phyloP scores from a whole-genome alignment of 2,329 filamentous ascomycete genomes.

The Plectosphaerella cucumerina region DNA sequence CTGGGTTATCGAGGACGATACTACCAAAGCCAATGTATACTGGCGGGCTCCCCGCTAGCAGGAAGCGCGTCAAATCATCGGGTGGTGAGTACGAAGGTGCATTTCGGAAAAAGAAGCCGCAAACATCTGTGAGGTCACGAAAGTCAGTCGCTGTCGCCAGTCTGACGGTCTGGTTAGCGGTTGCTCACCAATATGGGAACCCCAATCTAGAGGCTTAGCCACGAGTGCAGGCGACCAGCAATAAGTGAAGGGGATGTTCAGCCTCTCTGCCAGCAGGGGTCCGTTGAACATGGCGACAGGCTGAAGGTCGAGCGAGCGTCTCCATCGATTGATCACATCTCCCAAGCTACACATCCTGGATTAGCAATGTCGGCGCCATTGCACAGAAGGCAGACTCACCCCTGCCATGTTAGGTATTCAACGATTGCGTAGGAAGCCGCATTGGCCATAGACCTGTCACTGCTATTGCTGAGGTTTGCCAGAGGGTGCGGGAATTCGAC shows the following conservation, averaged over 20 bases:
- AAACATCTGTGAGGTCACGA: slow-evolving; percentile 23
- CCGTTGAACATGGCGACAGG: slow-evolving; percentile 66
- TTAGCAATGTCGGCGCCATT: neutral
- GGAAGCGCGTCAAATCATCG: slow-evolving; percentile 33
- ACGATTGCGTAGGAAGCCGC: slow-evolving; percentile 69
- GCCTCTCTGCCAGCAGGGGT: slow-evolving; percentile 60
- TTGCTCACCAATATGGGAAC: slow-evolving; percentile 22
- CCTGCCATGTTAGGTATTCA: slow-evolving; percentile 76
- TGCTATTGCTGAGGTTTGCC: slow-evolving; percentile 61
- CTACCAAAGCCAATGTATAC: slow-evolving; percentile 55
- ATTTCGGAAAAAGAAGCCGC: slow-evolving; percentile 40
- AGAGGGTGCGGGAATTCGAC: slow-evolving; percentile 68
- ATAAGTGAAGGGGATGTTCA: slow-evolving; percentile 70
- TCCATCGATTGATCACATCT: neutral
- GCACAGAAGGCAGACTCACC: slow-evolving; percentile 22
- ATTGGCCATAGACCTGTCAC: slow-evolving; percentile 49
- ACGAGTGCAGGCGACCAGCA: slow-evolving; percentile 67
- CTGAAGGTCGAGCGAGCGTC: slow-evolving; percentile 47
- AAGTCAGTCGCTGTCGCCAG: slow-evolving; percentile 47
- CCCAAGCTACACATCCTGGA: neutral
- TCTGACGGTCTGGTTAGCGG: neutral
- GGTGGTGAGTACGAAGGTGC: slow-evolving; percentile 32
- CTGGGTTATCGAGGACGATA: slow-evolving; percentile 49
- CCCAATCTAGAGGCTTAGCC: slow-evolving; percentile 32
- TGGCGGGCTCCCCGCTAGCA: slow-evolving; percentile 40